A percentile compares a stretch with the other conserved stretches of the same genome.
Conservation (phyloP, 805 yeast genomes). For the Lachancea waltii region DNA sequence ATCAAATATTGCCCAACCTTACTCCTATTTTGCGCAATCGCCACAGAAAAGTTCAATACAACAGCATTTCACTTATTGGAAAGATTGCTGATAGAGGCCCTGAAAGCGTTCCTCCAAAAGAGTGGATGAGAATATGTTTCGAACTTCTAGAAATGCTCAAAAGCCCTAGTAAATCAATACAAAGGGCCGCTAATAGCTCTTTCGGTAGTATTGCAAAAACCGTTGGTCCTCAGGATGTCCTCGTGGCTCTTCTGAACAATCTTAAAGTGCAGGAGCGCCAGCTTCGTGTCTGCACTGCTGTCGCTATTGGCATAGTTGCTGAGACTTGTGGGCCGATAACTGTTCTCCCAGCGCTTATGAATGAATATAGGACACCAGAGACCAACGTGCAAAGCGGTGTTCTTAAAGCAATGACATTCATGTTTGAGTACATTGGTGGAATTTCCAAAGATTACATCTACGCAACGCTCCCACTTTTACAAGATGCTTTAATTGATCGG, state of each 20-base stretch:
- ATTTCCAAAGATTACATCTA: conserved; percentile 75
- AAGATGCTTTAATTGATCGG: conserved; percentile 85
- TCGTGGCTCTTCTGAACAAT: conserved; percentile 76
- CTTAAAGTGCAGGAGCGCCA: conserved; percentile 93
- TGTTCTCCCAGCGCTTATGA: conserved; percentile 89
- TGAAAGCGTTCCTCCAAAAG: conserved; percentile 79
- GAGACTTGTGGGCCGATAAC: conserved; percentile 90
- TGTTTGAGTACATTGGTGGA: conserved; percentile 87
- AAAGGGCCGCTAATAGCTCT: conserved; percentile 81
- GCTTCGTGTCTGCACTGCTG: conserved; percentile 92
- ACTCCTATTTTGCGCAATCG: conserved; percentile 88
- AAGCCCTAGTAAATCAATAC: conserved; percentile 65
- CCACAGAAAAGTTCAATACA: conserved; percentile 86
- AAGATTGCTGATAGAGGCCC: conserved; percentile 74
- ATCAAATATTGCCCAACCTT: conserved; percentile 76
- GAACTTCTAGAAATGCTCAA: conserved; percentile 85
- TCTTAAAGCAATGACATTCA: conserved; percentile 78
- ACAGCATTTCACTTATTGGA: conserved; percentile 73
- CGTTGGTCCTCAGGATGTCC: conserved; percentile 92
- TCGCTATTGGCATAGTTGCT: conserved; percentile 95
- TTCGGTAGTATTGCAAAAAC: conserved; percentile 89
- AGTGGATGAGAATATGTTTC: conserved; percentile 96
- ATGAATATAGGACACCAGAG: conserved; percentile 89
- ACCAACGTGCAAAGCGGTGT: conserved; percentile 94
- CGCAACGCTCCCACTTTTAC: conserved; percentile 69